Base-by-base conservation (phyloP, 2,329 filamentous ascomycete genomes). In the Alternaria arbusti region DNA sequence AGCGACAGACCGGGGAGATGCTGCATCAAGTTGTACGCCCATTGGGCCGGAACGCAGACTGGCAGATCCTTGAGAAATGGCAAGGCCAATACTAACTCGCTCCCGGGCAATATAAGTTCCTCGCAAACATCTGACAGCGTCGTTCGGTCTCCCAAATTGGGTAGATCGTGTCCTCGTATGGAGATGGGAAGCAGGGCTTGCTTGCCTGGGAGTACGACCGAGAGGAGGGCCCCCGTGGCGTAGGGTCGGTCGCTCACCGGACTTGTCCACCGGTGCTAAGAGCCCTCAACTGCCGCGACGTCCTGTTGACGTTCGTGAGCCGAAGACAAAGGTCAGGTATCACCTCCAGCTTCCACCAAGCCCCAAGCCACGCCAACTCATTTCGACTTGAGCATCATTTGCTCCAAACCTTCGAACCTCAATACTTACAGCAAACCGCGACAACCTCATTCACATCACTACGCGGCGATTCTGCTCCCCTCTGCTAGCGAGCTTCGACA, bases 221-320 rank as follows among this genome's bases (percentile, higher is more conserved):
- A 61, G 46, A 57, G 47, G 61, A 64, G 52, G 46, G 43, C 57
- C 62, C 49, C 57, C 62, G 55, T 64, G 61, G 46, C 57, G 61
- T 57, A 46, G 57, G 57, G 46, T 61, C 57, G 54, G 57, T 52
- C 46, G 54, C 57, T 26, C 20, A 58, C 54, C 59, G 54, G 54
- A n/a, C 46, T 22, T 43, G 30, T 36, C 25, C 7, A 57, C 54
- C 56, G 57, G 54, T 61, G 49, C 57, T 51, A 61, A 61, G 62
- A 64, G 54, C 58, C 57, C 57, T 64, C 57, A 61, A 40, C n/a
- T 26, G 40, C 13, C 36, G 15, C 25, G 23, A 8, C 26, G 15
- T 22, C 44, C 28, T 36, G 10, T 20, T 47, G 40, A 22, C 26
- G 26, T 36, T 32, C 47, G 23, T 26, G 26, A 22, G n/a, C n/a